Base-by-base conservation (phyloP, 352 stramenopile species). In the Phytopythium kandeliae region DNA sequence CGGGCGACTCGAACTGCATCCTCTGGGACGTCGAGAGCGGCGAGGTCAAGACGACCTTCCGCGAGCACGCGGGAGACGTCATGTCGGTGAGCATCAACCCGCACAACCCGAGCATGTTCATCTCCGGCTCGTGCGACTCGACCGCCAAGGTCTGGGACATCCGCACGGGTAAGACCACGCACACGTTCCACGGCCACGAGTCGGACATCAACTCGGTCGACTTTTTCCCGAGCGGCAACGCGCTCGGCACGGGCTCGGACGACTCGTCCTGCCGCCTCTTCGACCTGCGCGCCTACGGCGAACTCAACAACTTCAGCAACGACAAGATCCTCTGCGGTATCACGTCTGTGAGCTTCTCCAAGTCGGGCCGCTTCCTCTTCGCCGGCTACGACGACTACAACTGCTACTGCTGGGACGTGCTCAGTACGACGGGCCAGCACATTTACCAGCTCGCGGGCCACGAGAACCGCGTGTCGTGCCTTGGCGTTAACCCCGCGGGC, bases 201-300 rank as follows among this genome's bases (percentile, higher is more conserved):
- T 98, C 86, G 21, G 97, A 99, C 67, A 98, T 99, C 69, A 99
- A 99, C 74, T 97, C 92, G 51, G 95, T 99, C 26, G 87, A 96
- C 61, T 98, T 99, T 52, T 98, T 99, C 66, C 96, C 95, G 0
- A 96, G 97, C 68, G 96, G 95, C 30, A 96, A 97, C 52, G 83
- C 86, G 26, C 86, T 98, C 26, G 91, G 89, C 31, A 98, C 95
- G 1, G 97, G 95, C 9, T 98, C 93, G 26, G 96, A 99, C 61
- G 97, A 99, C 74, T 98, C 93, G 31, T 96, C 81, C 24, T 98
- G 93, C 65, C 86, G 96, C 24, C 77, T 99, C 43, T 99, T 98
- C 67, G 97, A 99, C 62, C 74, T 99, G 53, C 86, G 97, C 42
- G 92, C 88, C 45, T 98, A 98, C 59, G 89, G 93, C 7, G 92